These are phyloP conservation scores for Penicillium pulvis DNA, from an alignment of 495 filamentous ascomycete genomes.

Conservation along the genomic window DNA sequence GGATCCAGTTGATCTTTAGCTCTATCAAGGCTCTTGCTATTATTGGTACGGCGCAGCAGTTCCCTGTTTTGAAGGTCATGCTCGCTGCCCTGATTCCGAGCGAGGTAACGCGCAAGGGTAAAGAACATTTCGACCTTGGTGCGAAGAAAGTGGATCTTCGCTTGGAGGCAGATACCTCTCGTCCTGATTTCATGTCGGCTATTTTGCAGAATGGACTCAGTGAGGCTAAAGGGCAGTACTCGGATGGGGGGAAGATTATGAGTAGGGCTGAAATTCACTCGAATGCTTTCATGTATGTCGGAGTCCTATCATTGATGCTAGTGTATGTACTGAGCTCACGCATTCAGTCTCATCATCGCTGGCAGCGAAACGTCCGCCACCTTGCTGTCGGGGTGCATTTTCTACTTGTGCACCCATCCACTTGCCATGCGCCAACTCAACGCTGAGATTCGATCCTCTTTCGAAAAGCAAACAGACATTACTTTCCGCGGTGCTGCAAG, in stretches of 20 bases:
- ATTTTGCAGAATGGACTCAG: slow-evolving; percentile 31
- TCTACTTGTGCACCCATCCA: slow-evolving; percentile 48
- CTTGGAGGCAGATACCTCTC: slow-evolving; percentile 16
- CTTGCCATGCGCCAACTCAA: slow-evolving; percentile 36
- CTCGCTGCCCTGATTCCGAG: slow-evolving; percentile 18
- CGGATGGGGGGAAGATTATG: slow-evolving; percentile 22
- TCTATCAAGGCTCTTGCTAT: slow-evolving; percentile 32
- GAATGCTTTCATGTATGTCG: slow-evolving; percentile 30
- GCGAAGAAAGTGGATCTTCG: slow-evolving; percentile 25
- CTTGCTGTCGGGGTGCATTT: slow-evolving; percentile 49
- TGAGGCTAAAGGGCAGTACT: slow-evolving; percentile 20
- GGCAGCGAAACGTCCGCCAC: slow-evolving; percentile 64
- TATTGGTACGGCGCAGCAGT: slow-evolving; percentile 26
- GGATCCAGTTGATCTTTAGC: slow-evolving; percentile 44
- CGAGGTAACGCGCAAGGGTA: slow-evolving; percentile 14
- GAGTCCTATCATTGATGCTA: no score
- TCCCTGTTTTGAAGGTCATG: slow-evolving; percentile 28
- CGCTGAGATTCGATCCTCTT: slow-evolving; percentile 48
- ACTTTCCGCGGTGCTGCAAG: slow-evolving; percentile 38
- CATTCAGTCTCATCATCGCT: slow-evolving; percentile 33
- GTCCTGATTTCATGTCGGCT: slow-evolving; percentile 31
- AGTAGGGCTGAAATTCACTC: slow-evolving; percentile 32
- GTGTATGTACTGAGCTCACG: neutral
- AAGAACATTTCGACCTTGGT: slow-evolving; percentile 30
- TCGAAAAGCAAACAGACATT: slow-evolving; percentile 43